Conservation (phyloP, 345 rosid species). For the Populus alba region DNA sequence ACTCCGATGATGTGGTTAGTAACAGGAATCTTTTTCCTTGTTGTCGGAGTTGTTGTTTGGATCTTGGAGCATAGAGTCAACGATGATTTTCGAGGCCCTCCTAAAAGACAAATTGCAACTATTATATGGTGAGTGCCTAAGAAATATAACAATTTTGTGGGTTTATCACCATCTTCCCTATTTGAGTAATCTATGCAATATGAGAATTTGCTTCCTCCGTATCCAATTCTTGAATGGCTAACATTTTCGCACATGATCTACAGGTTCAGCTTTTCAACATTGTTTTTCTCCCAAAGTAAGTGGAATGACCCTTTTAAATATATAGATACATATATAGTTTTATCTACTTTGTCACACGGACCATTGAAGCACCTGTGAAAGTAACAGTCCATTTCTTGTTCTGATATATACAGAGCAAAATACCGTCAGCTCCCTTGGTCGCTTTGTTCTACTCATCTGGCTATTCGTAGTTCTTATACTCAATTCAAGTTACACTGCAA, state of each 20-base stretch:
- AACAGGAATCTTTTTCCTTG: conserved; percentile 9
- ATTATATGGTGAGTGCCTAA: conserved; percentile 18
- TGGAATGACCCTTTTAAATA: not conserved
- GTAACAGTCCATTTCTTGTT: not conserved
- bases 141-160: too few species aligned
- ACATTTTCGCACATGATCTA: not conserved
- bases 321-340: not conserved
- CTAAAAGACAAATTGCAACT: conserved; percentile 20
- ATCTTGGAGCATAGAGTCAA: conserved; percentile 27
- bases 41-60: conserved; percentile 28
- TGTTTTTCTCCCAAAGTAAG: conserved; percentile 23
- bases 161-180: too few species aligned
- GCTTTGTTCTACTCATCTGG: conserved; percentile 20
- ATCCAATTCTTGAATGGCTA: too few species aligned
- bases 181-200: too few species aligned
- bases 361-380: not conserved
- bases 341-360: not conserved
- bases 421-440: conserved; percentile 2
- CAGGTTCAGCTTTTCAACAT: conserved; percentile 26
- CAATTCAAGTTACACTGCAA: conserved; percentile 31
- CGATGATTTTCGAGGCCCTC: conserved; percentile 35
- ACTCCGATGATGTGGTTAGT: conserved; percentile 18
- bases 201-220: too few species aligned
- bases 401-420: conserved; percentile 5
- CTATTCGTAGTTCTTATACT: conserved; percentile 22